These are phyloP conservation scores for Fusarium virguliforme DNA, from an alignment of 2,329 filamentous ascomycete genomes.

Conservation along the genomic window DNA sequence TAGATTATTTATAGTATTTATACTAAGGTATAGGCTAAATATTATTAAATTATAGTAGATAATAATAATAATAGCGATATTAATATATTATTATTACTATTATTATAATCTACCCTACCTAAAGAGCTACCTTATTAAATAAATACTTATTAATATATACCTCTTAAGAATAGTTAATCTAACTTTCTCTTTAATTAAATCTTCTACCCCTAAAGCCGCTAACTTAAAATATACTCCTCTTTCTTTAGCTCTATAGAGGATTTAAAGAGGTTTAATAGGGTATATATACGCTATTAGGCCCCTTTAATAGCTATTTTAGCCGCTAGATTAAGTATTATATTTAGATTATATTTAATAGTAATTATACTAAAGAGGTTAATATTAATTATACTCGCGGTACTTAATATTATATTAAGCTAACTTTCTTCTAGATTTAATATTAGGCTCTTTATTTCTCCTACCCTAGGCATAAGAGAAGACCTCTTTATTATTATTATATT, in stretches of 20 bases:
- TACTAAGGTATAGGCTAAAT: slow-evolving; percentile 11
- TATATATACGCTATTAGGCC: not conserved
- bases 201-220: not conserved
- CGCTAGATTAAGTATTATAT: slow-evolving; percentile 2
- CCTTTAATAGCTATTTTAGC: slow-evolving; percentile 1
- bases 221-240: not conserved
- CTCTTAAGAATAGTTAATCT: not conserved
- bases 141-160: not conserved
- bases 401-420: slow-evolving; percentile 9
- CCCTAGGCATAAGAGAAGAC: not conserved
- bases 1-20: slow-evolving; percentile 18
- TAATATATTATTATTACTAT: not conserved
- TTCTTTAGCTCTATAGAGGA: not conserved
- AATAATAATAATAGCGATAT: not conserved
- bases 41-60: not conserved
- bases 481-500: not conserved
- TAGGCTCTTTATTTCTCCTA: slow-evolving; percentile 14
- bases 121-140: slow-evolving; percentile 7
- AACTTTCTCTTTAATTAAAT: not conserved
- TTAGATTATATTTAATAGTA: slow-evolving; percentile 18
- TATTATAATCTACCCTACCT: not conserved
- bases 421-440: slow-evolving; percentile 17
- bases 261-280: not conserved
- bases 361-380: slow-evolving; percentile 13
- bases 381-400: not conserved